These are phyloP conservation scores for Solanum okadae DNA, from an alignment of 257 asterid species.

Conservation along the genomic window DNA sequence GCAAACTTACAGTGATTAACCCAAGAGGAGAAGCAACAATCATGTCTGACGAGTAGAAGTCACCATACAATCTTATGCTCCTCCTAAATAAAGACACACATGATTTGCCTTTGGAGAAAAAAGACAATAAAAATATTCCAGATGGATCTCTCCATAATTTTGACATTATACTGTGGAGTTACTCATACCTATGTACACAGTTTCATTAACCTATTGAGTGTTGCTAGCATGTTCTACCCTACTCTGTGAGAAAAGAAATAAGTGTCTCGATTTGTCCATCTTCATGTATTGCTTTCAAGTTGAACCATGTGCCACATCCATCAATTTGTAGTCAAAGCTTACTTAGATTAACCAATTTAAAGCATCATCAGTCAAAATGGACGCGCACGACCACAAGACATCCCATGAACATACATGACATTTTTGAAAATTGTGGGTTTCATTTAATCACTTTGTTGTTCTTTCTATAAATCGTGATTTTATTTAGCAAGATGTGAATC, in stretches of 20 bases:
- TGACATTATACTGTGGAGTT: background rate
- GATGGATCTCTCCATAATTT: background rate
- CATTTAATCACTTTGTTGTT: background rate
- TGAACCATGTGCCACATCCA: background rate
- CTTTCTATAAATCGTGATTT: background rate
- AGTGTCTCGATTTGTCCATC: background rate
- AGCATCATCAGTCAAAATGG: background rate
- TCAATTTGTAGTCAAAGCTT: background rate
- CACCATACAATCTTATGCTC: slow-evolving; percentile 55
- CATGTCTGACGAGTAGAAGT: slow-evolving; percentile 86
- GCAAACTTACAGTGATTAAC: slow-evolving; percentile 62
- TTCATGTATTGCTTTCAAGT: background rate
- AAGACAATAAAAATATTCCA: background rate
- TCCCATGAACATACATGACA: background rate
- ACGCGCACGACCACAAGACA: background rate
- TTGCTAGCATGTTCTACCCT: background rate
- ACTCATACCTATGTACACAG: background rate
- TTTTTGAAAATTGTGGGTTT: background rate
- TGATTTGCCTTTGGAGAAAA: background rate
- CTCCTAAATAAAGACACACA: slow-evolving; percentile 31
- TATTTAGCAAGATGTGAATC: background rate
- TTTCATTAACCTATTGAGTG: background rate
- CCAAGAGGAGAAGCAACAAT: slow-evolving; percentile 94
- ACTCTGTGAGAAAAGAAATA: background rate
- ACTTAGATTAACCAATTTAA: background rate